phyloP scores from a whole-genome alignment of 2,329 filamentous ascomycete genomes.

The Cercospora beticola region DNA sequence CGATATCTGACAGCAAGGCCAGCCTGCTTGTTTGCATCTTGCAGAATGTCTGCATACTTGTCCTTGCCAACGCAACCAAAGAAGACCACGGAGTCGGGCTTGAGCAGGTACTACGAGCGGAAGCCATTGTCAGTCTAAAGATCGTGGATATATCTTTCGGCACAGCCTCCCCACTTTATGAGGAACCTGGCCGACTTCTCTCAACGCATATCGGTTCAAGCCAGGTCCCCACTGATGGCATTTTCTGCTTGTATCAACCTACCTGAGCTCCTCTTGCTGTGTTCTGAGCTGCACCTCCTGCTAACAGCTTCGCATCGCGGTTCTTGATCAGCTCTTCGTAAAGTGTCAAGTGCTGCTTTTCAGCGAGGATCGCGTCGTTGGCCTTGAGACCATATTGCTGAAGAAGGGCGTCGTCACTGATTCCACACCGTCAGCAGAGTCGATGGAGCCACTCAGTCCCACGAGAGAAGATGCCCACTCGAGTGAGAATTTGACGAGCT shows the following conservation, averaged over 20 bases:
- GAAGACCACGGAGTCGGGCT: constrained; percentile 85
- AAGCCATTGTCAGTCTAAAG: constrained; percentile 13
- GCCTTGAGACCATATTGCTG: constrained; percentile 91
- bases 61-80: constrained; percentile 92
- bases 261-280: constrained; percentile 87
- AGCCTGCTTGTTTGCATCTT: constrained; percentile 79
- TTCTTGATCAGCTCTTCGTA: constrained; percentile 94
- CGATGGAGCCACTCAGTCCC: neutral
- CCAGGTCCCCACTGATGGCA: neutral
- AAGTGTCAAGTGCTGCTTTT: constrained; percentile 82
- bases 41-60: constrained; percentile 88
- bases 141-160: neutral
- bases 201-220: neutral
- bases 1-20: constrained; percentile 94
- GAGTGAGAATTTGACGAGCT: neutral
- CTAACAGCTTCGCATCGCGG: constrained; percentile 89
- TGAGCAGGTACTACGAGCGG: constrained; percentile 72
- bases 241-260: constrained; percentile 19
- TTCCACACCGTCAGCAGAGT: neutral
- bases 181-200: neutral
- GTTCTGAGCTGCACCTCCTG: constrained; percentile 96
- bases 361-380: constrained; percentile 96
- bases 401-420: constrained; percentile 77
- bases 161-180: neutral
- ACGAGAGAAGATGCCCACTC: neutral